Base-by-base conservation (phyloP, 176 grass and related monocot genomes). In the Elymus sibiricus region DNA sequence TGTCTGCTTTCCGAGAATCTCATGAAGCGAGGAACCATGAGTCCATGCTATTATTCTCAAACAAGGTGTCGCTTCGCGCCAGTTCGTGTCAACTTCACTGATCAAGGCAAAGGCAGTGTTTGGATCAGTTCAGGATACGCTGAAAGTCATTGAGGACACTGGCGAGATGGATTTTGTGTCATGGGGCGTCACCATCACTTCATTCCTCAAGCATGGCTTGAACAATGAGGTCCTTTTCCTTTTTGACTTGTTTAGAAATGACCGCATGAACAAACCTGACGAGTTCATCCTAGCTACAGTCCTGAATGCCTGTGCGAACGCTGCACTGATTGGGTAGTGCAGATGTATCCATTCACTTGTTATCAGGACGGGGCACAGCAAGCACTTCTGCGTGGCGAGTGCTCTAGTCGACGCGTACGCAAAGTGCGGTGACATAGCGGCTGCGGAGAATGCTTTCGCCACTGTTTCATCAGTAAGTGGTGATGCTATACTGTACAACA, bases 341-440 rank as follows among this genome's bases (percentile, higher is more conserved):
- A 89, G 29, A 15, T 91, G 87, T 37, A 56, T 89, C 38, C 92
- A 89, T 76, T 74, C 89, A 3, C 58, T 87, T 77, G 78, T 87
- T 59, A 22, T 87, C 65, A 94, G 83, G 81, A 85, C 78, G 79
- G 84, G 92, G 15, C 82, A 89, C 24, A 46, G 55, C 14, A 76
- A 25, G 65, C 72, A 88, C 63, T 94, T 87, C 9, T 89, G 77
- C 1, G 89, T 91, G 15, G 81, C 84, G 8, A 91, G 87, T 24
- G 84, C 87, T 32, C 21, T 91, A 73, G 85, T 91, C 75, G 87
- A 94, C 38, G 87, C 89, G 31, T 94, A 94, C 25, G 92, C 92
- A 2, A 94, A 91, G 34, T 94, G 84, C 21, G 89, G 92, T 60
- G 84, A 91, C 44, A 91, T 94, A 16, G 0, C 16, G 38, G 65